Evolutionary conservation across 441 rosid species (phyloP).

Genomic region (Adansonia madagascariensis): DNA sequence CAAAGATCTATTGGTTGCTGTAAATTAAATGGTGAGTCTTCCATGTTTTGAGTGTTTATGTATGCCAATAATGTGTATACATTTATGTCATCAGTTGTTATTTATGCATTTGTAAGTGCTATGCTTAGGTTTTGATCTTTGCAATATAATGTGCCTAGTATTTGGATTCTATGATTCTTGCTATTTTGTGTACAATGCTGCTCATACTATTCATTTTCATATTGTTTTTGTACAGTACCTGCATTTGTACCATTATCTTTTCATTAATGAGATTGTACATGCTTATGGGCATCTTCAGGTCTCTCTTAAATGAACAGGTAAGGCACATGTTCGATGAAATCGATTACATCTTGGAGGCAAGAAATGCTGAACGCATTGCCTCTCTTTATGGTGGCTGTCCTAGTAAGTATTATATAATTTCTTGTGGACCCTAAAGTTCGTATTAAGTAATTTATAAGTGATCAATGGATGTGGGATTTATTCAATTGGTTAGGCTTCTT

Average conservation of each 20-base stretch:
- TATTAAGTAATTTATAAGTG: conserved; percentile 13
- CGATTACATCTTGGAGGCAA: conserved; percentile 85
- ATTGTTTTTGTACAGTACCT: conserved; percentile 2
- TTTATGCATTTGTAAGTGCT: neutral
- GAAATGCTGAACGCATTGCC: conserved; percentile 96
- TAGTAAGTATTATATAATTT: conserved; percentile 46
- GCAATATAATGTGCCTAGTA: neutral
- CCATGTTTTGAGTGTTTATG: conserved; percentile 21
- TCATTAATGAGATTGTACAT: conserved; percentile 38
- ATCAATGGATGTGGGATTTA: neutral
- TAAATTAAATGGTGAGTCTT: conserved; percentile 90
- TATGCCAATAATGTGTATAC: neutral
- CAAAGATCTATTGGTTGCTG: conserved; percentile 88
- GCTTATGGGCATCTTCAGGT: conserved; percentile 52
- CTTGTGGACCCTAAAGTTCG: neutral
- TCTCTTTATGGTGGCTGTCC: conserved; percentile 63
- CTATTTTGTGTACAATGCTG: neutral
- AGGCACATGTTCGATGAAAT: conserved; percentile 99
- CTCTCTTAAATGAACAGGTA: conserved; percentile 75
- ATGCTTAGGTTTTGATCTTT: conserved; percentile 9
- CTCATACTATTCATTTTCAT: conserved; percentile 10
- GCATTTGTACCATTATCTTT: conserved; percentile 11
- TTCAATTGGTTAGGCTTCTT: conserved; percentile 18
- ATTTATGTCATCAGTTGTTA: neutral
- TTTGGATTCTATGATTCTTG: conserved; percentile 12